Base-by-base conservation (phyloP, 495 filamentous ascomycete species). In the Entonaema liquescens region DNA sequence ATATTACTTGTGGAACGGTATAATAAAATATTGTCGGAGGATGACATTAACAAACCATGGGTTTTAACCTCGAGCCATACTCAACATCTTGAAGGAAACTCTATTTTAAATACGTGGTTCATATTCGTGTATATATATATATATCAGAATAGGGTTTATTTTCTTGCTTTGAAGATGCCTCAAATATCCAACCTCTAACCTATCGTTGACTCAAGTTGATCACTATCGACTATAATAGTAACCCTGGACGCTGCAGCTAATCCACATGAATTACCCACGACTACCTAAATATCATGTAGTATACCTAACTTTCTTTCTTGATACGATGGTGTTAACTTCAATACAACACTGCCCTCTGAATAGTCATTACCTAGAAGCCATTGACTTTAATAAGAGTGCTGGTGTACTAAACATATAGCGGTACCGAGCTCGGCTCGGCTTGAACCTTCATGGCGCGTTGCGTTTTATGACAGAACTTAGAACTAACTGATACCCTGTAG, bases 371-470 rank as follows among this genome's bases (percentile, higher is more conserved):
- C n/a, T n/a, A n/a, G n/a, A n/a, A n/a, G 31, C 26, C 12, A 1
- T 44, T 17, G 21, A 19, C 33, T 25, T 49, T 53, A 26, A 36
- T 33, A 33, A 33, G 33, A 35, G n/a, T 67, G 63, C 31, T n/a
- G n/a, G n/a, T n/a, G n/a, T n/a, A n/a, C n/a, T 15, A 40, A 17
- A 21, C 4, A 35, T 26, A 15, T 4, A 13, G 21, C 15, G 25
- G 15, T 52, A 52, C 23, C 49, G 26, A 62, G 33, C 25, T 71
- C 62, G 63, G 33, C 25, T 71, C 62, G 63, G 68, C 59, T 49
- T 62, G 42, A 71, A 67, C 63, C 58, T 71, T 62, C 47, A 40
- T 59, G 13, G 33, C 29, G 33, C 13, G 53, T 59, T 62, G 50
- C 42, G 35, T 9, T 63, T 58, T 12, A 47, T 67, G 68, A 67